These are phyloP conservation scores for Entomortierella beljakovae DNA, from an alignment of 192 early-diverging fungal genomes.

Conservation along the genomic window DNA sequence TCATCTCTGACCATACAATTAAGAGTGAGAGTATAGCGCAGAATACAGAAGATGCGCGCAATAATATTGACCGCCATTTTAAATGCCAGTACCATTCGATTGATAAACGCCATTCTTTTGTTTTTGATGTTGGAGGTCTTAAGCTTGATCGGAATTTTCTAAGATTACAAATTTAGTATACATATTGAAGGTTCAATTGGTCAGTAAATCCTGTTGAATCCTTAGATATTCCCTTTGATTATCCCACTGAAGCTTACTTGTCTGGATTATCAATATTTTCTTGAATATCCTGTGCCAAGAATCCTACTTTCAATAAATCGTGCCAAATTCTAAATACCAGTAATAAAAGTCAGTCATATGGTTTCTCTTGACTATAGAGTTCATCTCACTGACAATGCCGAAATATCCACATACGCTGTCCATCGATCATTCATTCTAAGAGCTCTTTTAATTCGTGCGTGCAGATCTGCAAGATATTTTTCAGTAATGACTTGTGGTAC, in stretches of 20 bases:
- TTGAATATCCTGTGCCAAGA: conserved; percentile 86
- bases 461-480: conserved; percentile 74
- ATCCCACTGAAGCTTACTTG: conserved; percentile 57
- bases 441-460: conserved; percentile 79
- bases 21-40: conserved; percentile 72
- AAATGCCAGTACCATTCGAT: conserved; percentile 91
- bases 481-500: conserved; percentile 59
- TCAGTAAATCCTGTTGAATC: too few species aligned
- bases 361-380: too few species aligned
- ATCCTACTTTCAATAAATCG: conserved; percentile 79
- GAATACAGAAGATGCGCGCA: conserved; percentile 68
- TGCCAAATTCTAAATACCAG: conserved; percentile 71
- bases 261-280: conserved; percentile 73
- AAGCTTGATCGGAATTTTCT: conserved; percentile 69
- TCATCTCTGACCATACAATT: conserved; percentile 95
- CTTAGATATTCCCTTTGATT: too few species aligned
- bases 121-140: conserved; percentile 59
- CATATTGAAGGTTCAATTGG: too few species aligned
- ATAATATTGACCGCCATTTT: conserved; percentile 72
- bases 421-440: conserved; percentile 76
- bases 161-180: too few species aligned
- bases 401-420: conserved; percentile 67
- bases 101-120: conserved; percentile 43
- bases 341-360: background rate
- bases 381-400: too few species aligned